Evolutionary conservation across 2,329 filamentous ascomycete species (phyloP), one percentile per base, ranked within the genome.

Genomic region (Talaromyces sp.): DNA sequence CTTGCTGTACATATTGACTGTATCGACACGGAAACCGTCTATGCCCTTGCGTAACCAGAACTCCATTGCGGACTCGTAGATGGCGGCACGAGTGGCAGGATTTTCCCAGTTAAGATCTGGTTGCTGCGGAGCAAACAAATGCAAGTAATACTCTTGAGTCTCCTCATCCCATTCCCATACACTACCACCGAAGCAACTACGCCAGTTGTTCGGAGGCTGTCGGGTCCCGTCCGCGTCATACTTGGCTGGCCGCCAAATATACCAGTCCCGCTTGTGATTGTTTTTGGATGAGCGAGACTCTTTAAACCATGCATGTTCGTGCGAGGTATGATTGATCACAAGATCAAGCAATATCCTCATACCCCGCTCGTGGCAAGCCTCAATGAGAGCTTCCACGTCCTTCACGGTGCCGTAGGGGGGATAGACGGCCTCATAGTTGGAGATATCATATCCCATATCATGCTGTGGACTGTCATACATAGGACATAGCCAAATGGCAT

Each of bases 91-190:
- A 0, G 88, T 84, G 22, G 83, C 84, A 0, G 81, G 79, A 64
- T 88, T 90, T 72, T 92, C 89, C 90, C 90, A 93, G 75, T 93
- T 93, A n/a, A 93, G 80, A 70, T 93, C 91, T 0, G 90, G 90
- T 74, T 93, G 90, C 67, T 89, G 85, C 9, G 84, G 83, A 6
- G 87, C 85, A 74, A 91, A 93, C 14, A 93, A 81, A 67, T 88
- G 86, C 0, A 92, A 83, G 71, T 90, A 92, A 73, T 90, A 92
- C 73, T 92, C 87, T 62, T 83, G 80, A 0, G 87, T 89, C 14
- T 75, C 72, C 68, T 89, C 84, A 70, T 91, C 88, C 81, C 85
- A 91, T 62, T 85, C 81, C 89, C 65, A 67, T 9, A 48, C 63
- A 27, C 58, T 62, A 45, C 64, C 64, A 19, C 58, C 41, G 39